Percentiles rank a stretch among this genome's conserved stretches.
phyloP scores from a whole-genome alignment of 805 yeast genomes.

The Candida easanensis region DNA sequence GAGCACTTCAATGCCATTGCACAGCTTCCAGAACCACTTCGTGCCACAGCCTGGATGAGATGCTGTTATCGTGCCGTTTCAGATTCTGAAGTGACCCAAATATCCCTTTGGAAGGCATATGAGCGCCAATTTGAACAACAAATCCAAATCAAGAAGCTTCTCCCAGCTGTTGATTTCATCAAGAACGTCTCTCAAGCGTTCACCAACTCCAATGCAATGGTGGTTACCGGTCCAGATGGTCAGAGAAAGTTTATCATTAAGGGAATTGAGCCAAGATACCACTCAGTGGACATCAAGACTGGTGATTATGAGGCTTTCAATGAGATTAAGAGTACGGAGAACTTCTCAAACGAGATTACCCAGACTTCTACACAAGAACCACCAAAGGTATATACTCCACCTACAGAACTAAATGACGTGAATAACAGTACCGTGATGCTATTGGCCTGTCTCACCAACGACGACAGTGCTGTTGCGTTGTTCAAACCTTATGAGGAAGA shows the following conservation, averaged over 20 bases:
- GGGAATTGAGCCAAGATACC: constrained; percentile 86
- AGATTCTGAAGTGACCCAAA: constrained; percentile 89
- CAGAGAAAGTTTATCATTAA: constrained; percentile 84
- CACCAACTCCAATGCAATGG: constrained; percentile 89
- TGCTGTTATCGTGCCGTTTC: constrained; percentile 79
- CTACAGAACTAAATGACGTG: constrained; percentile 36
- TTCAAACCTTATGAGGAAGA: constrained; percentile 32
- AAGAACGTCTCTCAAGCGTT: constrained; percentile 91
- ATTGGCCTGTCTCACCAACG: constrained; percentile 33
- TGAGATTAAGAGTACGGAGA: constrained; percentile 1
- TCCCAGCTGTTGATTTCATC: constrained; percentile 96
- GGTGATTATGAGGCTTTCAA: constrained; percentile 42
- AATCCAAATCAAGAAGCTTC: constrained; percentile 50
- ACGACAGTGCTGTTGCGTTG: constrained; percentile 32
- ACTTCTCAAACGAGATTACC: constrained; percentile 3
- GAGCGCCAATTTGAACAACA: constrained; percentile 78
- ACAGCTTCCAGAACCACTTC: constrained; percentile 72
- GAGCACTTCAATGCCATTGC: constrained; percentile 59
- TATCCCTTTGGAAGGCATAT: constrained; percentile 92
- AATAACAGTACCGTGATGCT: constrained; percentile 37
- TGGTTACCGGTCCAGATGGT: constrained; percentile 62
- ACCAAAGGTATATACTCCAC: constrained; percentile 26
- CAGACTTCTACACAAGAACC: constrained; percentile 16
- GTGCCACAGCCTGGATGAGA: constrained; percentile 94
- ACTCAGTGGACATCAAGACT: constrained; percentile 45